Evolutionary conservation across 768 basidiomycete species (phyloP).

Genomic region (Lactarius deliciosus): DNA sequence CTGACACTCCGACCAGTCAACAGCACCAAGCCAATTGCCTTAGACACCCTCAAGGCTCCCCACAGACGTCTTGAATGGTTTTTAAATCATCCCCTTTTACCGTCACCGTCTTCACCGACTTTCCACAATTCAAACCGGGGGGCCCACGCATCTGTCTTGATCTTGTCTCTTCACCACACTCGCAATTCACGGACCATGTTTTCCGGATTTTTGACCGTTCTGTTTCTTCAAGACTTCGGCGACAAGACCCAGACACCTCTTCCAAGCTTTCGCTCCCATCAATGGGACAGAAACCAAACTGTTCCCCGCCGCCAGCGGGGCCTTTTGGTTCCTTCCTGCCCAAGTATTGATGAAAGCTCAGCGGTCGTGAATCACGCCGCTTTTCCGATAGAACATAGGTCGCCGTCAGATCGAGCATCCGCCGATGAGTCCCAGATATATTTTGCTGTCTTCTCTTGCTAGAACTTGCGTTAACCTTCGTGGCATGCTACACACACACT

Average conservation of each 20-base stretch:
- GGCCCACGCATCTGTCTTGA: neutral
- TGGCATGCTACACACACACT: neutral
- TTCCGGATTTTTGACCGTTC: constrained; percentile 23
- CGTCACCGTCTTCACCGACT: neutral
- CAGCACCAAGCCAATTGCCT: neutral
- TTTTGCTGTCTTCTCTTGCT: constrained; percentile 5
- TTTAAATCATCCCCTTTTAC: neutral
- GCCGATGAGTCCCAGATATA: neutral
- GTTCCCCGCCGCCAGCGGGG: neutral
- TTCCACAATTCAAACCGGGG: neutral
- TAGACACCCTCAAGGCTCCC: neutral
- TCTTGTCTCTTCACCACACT: constrained; percentile 8
- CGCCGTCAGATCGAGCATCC: neutral
- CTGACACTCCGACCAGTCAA: neutral
- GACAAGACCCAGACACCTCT: neutral
- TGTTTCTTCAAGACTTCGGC: neutral
- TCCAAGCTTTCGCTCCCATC: neutral
- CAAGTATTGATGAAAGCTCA: neutral
- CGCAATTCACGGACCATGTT: constrained; percentile 5
- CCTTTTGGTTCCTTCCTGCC: neutral
- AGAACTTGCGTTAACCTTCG: neutral
- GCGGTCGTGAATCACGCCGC: neutral
- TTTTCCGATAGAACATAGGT: neutral
- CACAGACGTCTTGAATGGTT: neutral
- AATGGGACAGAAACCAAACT: neutral